Conservation (phyloP, 2,329 filamentous ascomycete genomes). For the Ophiocordyceps camponoti-floridani region DNA sequence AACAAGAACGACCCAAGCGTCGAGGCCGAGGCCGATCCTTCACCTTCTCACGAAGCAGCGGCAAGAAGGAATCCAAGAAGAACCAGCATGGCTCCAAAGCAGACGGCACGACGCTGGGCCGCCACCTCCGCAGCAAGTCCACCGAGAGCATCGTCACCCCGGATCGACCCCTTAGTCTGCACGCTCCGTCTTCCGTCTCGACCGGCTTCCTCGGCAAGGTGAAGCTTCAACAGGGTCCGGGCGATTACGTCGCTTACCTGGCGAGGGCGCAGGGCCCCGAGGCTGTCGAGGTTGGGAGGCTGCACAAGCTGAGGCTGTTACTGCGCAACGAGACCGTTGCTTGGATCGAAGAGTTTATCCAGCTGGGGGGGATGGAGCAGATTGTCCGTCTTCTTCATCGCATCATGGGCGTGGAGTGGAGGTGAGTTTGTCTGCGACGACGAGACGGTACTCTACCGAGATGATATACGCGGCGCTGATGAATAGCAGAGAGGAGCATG, state of each 20-base stretch:
- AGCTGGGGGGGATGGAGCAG: constrained; percentile 80
- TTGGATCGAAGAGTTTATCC: constrained; percentile 88
- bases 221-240: constrained; percentile 56
- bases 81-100: constrained; percentile 59
- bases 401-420: constrained; percentile 95
- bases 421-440: constrained; percentile 26
- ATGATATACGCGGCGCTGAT: no score
- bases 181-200: constrained; percentile 32
- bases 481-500: constrained; percentile 65
- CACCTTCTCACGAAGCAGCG: constrained; percentile 42
- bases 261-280: constrained; percentile 67
- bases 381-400: constrained; percentile 72
- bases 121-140: constrained; percentile 54
- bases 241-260: constrained; percentile 76
- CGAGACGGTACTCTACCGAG: no score
- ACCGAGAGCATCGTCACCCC: constrained; percentile 44
- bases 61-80: constrained; percentile 43
- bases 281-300: constrained; percentile 75
- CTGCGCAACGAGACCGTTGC: constrained; percentile 87
- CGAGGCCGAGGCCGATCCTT: constrained; percentile 38
- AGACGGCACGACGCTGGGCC: constrained; percentile 37
- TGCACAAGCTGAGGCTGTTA: constrained; percentile 81
- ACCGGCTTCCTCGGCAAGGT: constrained; percentile 43
- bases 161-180: constrained; percentile 31
- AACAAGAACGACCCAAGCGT: constrained; percentile 32